Conservation (phyloP, 2,329 filamentous ascomycete species). For the Cladosporium oxysporum region DNA sequence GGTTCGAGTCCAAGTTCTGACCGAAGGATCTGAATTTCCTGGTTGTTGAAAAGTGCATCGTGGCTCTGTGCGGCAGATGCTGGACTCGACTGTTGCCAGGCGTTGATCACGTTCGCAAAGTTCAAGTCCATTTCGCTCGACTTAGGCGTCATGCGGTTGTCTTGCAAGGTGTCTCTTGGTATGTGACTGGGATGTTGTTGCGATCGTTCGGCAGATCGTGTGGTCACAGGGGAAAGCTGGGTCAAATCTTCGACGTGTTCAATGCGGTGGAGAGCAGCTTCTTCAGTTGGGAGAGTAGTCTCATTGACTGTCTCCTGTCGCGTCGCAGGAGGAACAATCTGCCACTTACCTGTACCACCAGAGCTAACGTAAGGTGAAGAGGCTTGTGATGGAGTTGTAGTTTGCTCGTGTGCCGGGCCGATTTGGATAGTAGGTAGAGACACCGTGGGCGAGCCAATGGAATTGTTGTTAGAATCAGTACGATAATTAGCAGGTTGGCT, state of each 20-base stretch:
- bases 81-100: constrained; percentile 9
- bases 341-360: not conserved
- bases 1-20: constrained; percentile 19
- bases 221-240: not conserved
- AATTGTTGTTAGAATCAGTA: not conserved
- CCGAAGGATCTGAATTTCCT: constrained; percentile 17
- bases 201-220: not conserved
- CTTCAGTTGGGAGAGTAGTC: not conserved
- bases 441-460: not conserved
- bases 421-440: not conserved
- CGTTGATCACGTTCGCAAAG: constrained; percentile 11
- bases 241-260: not conserved
- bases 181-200: not conserved
- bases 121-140: not conserved
- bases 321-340: not conserved
- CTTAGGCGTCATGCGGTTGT: not conserved
- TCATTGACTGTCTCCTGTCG: not conserved
- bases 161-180: not conserved
- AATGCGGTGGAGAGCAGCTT: not conserved
- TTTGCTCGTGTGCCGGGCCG: not conserved
- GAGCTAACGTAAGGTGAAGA: not conserved
- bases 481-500: not conserved
- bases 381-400: not conserved
- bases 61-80: not conserved
- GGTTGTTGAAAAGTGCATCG: constrained; percentile 2